Conservation (phyloP, 129 eudicot species). For the Calendula officinalis region DNA sequence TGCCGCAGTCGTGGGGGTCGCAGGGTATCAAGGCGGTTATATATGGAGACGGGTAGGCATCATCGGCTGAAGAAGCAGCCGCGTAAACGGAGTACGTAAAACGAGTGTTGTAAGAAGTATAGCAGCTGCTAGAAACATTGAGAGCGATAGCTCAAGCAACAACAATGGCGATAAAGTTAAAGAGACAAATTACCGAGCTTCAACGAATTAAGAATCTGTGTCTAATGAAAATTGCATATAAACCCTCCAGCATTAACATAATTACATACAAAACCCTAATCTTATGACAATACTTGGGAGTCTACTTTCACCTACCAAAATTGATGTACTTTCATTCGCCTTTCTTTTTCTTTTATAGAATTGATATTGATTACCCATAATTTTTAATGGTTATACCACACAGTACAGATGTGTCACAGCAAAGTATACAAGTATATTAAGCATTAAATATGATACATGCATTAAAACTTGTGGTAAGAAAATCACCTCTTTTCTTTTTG, state of each 20-base stretch:
- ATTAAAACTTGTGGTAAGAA: no score
- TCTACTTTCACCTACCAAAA: no score
- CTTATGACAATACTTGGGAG: no score
- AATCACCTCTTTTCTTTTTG: no score
- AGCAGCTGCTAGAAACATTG: slow-evolving; percentile 12
- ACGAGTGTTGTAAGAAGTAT: slow-evolving; percentile 14
- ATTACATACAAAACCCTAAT: not conserved
- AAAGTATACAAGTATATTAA: no score
- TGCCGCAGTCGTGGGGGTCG: slow-evolving; percentile 14
- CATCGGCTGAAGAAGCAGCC: not conserved
- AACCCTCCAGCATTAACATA: not conserved
- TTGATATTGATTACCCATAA: no score
- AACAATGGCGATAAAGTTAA: not conserved
- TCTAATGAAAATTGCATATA: not conserved
- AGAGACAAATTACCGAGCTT: not conserved
- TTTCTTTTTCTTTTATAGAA: no score
- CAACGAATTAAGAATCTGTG: not conserved
- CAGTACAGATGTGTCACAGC: no score
- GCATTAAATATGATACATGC: no score
- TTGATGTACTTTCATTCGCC: no score
- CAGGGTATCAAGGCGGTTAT: slow-evolving; percentile 11
- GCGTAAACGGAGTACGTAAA: not conserved
- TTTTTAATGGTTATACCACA: no score
- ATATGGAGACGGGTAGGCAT: slow-evolving; percentile 28
- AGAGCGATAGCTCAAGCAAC: slow-evolving; percentile 10